Conservation (phyloP, 176 grass and related monocot genomes). For the Aegilops speltoides region DNA sequence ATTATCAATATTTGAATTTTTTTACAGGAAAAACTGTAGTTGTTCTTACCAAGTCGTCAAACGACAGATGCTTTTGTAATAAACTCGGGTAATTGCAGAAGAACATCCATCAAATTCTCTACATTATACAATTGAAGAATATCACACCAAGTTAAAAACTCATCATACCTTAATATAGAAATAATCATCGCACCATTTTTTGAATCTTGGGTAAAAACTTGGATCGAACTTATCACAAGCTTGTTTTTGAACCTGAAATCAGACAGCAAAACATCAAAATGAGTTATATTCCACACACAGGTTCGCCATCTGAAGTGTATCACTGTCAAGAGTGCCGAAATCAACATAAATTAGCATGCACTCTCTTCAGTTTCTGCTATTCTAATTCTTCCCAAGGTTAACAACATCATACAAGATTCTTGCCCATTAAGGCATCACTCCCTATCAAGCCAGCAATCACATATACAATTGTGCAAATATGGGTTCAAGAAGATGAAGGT, state of each 20-base stretch:
- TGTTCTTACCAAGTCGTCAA: not conserved
- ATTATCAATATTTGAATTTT: not conserved
- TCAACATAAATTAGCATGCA: not conserved
- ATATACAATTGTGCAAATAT: not conserved
- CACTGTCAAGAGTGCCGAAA: not conserved
- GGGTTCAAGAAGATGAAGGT: not conserved
- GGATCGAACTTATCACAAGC: slow-evolving; percentile 96
- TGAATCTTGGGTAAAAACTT: slow-evolving; percentile 94
- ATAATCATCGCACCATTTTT: slow-evolving; percentile 99
- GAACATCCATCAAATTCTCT: not conserved
- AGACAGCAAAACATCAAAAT: not conserved
- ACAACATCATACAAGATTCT: not conserved
- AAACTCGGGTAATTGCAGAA: too few species aligned
- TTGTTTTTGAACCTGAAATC: slow-evolving; percentile 84
- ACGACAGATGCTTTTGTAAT: not conserved
- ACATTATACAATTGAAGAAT: slow-evolving; percentile 20
- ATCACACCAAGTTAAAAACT: not conserved
- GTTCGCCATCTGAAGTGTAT: not conserved
- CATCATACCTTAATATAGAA: slow-evolving; percentile 88
- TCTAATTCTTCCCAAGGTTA: not conserved
- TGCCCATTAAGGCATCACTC: not conserved
- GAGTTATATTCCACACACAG: not conserved
- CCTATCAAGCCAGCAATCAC: not conserved
- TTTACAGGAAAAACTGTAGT: not conserved
- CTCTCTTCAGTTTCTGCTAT: not conserved